phyloP scores from a whole-genome alignment of 306 rosid genomes.

The Malus domestica region DNA sequence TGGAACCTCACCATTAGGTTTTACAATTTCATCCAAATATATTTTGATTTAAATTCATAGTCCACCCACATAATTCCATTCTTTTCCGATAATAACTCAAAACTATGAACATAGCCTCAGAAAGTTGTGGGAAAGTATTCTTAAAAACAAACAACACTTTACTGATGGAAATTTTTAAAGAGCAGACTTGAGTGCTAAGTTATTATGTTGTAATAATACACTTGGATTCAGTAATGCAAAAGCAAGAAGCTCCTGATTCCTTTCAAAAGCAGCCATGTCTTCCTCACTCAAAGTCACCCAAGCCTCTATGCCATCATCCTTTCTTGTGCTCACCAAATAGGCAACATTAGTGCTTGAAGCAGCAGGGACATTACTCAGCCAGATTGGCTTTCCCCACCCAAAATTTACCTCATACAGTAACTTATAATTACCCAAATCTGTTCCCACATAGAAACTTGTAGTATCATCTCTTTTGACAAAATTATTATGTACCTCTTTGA shows the following conservation, averaged over 20 bases:
- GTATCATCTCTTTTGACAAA: conserved; percentile 6
- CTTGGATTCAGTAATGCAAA: conserved; percentile 9
- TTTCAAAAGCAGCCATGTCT: conserved; percentile 15
- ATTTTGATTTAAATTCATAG: too few relatives aligned
- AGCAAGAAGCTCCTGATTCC: conserved; percentile 6
- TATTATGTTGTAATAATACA: not conserved
- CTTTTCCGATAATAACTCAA: too few relatives aligned
- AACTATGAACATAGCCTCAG: too few relatives aligned
- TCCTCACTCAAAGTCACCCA: conserved; percentile 16
- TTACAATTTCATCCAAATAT: too few relatives aligned
- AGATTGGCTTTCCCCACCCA: conserved; percentile 15
- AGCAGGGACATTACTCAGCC: not conserved
- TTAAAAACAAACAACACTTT: too few relatives aligned
- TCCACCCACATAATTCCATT: too few relatives aligned
- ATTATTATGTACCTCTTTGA: not conserved
- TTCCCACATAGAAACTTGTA: not conserved
- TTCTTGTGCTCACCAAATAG: not conserved
- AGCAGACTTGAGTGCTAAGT: not conserved
- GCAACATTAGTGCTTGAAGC: not conserved
- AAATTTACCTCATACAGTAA: conserved; percentile 6
- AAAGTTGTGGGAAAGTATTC: too few relatives aligned
- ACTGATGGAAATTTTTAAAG: not conserved
- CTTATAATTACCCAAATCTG: not conserved
- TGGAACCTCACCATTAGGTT: too few relatives aligned
- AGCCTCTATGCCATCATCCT: conserved; percentile 10